A percentile compares a stretch with the other conserved stretches of the same genome.
Conservation (phyloP, 257 asterid genomes). For the Solanum rostratum region DNA sequence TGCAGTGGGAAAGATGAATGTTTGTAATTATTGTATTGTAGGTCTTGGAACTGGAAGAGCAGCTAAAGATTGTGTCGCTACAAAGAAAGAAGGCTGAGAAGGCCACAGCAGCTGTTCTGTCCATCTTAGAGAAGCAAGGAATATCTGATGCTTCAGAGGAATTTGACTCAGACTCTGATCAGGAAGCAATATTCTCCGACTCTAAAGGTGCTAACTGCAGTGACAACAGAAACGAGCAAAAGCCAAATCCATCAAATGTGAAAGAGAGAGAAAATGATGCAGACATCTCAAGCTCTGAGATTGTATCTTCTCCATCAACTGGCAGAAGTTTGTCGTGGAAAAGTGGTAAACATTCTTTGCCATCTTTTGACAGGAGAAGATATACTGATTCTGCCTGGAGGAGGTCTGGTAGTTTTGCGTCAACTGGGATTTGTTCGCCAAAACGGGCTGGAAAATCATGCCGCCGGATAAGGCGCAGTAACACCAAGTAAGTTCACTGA, state of each 20-base stretch:
- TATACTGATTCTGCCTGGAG: constrained; percentile 33
- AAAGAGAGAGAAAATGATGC: constrained; percentile 31
- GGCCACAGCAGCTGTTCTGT: constrained; percentile 77
- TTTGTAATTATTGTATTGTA: constrained; percentile 1
- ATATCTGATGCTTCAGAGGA: constrained; percentile 61
- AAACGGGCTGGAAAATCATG: constrained; percentile 82
- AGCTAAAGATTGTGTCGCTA: constrained; percentile 54
- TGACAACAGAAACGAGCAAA: background rate
- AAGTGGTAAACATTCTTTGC: constrained; percentile 46
- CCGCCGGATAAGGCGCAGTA: constrained; percentile 64
- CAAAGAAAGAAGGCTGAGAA: constrained; percentile 88
- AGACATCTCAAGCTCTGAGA: constrained; percentile 70
- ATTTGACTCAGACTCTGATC: constrained; percentile 64
- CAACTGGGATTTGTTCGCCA: constrained; percentile 33
- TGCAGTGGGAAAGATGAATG: background rate
- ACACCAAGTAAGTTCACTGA: constrained; percentile 34
- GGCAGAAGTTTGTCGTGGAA: constrained; percentile 89
- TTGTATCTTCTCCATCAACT: constrained; percentile 61
- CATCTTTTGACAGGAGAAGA: constrained; percentile 43
- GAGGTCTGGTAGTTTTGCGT: constrained; percentile 39
- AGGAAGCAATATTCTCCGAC: constrained; percentile 30
- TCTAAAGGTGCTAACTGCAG: background rate
- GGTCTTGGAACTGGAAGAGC: constrained; percentile 87
- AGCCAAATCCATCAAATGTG: constrained; percentile 16
- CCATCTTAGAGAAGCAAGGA: constrained; percentile 68